Base-by-base conservation (phyloP, 2,329 filamentous ascomycete species). In the Stachybotrys chlorohalonatus region DNA sequence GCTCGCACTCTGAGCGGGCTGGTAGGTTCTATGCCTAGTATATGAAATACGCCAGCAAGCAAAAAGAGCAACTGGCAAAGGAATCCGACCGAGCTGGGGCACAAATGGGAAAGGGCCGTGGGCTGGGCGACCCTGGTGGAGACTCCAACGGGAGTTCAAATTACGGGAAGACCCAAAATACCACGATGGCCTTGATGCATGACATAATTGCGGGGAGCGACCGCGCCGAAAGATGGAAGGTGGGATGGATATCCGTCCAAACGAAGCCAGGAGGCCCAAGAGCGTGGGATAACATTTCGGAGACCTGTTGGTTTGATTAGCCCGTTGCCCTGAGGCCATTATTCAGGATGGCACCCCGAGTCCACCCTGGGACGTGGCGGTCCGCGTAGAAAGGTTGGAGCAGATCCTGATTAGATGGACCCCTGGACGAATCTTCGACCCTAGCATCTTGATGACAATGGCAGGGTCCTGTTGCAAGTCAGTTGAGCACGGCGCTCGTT, bases 151-250 rank as follows among this genome's bases (percentile, higher is more conserved):
- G 57, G 59, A 58, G 53, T 66, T 59, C 63, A 68, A 66, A 68
- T 67, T 65, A 66, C 62, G 66, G 61, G 65, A 69, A 62, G 66
- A 62, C 67, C 60, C 59, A 66, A 64, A 64, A 70, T 70, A 65
- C 61, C 61, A 58, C 61, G 62, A 65, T 63, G 64, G 56, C 62
- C 61, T 65, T 65, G 68, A 69, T 69, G 71, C 73, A 74, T 75
- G 73, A 73, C 72, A 75, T 75, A 75, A 75, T 74, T 73, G 67
- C 68, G 68, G 66, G 65, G 68, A 66, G 62, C 52, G 54, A 42
- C 9, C 36, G 36, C 36, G 36, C 36, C 36, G 36, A 42, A 9
- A 13, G 36, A 42, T 42, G 13, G 36, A 58, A 54, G 52, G 51
- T 54, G 56, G 36, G 58, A 56, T 58, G 57, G 54, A 59, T 55